Evolutionary conservation across 805 yeast genomes (phyloP).

Genomic region (Candida namnaoensis): DNA sequence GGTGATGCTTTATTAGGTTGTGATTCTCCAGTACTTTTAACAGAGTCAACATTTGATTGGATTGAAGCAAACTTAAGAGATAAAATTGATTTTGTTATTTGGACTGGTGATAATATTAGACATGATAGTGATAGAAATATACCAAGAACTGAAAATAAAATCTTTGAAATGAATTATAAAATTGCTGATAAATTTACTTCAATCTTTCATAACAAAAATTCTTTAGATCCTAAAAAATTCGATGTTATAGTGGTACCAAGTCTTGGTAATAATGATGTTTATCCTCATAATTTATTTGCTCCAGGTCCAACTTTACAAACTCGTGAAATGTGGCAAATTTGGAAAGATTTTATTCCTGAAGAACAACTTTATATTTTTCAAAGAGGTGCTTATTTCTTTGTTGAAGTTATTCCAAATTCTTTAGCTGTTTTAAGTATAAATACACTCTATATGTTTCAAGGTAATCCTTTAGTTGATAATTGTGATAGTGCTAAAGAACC

Average conservation of each 20-base stretch:
- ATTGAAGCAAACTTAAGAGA: constrained; percentile 53
- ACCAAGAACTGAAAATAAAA: constrained; percentile 70
- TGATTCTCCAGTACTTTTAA: constrained; percentile 60
- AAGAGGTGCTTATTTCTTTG: constrained; percentile 65
- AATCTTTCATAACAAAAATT: constrained; percentile 39
- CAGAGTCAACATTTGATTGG: constrained; percentile 62
- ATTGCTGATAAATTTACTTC: constrained; percentile 45
- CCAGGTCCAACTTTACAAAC: constrained; percentile 89
- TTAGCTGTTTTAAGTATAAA: constrained; percentile 75
- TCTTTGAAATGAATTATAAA: constrained; percentile 57
- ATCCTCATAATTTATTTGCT: constrained; percentile 79
- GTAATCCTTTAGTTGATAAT: constrained; percentile 76
- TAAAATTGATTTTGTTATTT: constrained; percentile 75
- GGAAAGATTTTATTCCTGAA: constrained; percentile 69
- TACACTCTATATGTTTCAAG: constrained; percentile 64
- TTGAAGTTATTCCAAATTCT: constrained; percentile 72
- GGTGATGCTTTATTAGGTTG: constrained; percentile 77
- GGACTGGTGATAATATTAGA: constrained; percentile 88
- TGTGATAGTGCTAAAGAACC: constrained; percentile 71
- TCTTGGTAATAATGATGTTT: constrained; percentile 82
- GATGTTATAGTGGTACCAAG: constrained; percentile 54
- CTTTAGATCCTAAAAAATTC: constrained; percentile 32
- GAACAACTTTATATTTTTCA: constrained; percentile 69
- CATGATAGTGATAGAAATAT: constrained; percentile 71
- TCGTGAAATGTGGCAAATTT: constrained; percentile 62